These are phyloP conservation scores for Teunomyces gatunensis DNA, from an alignment of 805 yeast genomes.

Conservation along the genomic window DNA sequence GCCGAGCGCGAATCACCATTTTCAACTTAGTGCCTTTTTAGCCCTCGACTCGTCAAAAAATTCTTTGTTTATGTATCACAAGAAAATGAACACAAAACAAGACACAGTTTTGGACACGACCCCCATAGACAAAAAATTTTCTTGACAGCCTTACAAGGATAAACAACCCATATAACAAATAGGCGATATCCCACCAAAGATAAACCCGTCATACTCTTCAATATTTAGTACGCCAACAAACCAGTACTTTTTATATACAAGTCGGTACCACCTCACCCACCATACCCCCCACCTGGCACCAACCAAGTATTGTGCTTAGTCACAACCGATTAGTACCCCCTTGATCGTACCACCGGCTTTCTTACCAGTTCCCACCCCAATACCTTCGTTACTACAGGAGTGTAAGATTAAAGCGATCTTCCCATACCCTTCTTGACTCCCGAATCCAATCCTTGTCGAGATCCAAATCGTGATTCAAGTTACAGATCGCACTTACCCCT, in stretches of 20 bases:
- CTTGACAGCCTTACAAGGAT: background rate
- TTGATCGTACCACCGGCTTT: background rate
- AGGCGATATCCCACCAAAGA: background rate
- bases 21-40: no score
- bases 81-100: constrained; percentile 1
- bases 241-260: constrained; percentile 1
- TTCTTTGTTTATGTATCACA: constrained; percentile 1
- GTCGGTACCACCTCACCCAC: background rate
- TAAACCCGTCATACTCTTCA: background rate
- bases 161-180: constrained; percentile 2
- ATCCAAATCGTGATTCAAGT: background rate
- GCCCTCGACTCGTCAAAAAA: background rate
- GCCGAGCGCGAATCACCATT: no score
- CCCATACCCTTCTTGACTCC: background rate
- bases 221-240: constrained; percentile 3
- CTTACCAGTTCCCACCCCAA: background rate
- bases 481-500: background rate
- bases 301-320: background rate
- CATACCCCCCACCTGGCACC: background rate
- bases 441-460: background rate
- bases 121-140: background rate
- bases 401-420: background rate
- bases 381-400: constrained; percentile 1
- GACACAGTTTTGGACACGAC: background rate
- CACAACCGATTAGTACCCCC: background rate